These are phyloP conservation scores for Pyricularia sp. DNA, from an alignment of 2,329 filamentous ascomycete genomes.

Conservation along the genomic window DNA sequence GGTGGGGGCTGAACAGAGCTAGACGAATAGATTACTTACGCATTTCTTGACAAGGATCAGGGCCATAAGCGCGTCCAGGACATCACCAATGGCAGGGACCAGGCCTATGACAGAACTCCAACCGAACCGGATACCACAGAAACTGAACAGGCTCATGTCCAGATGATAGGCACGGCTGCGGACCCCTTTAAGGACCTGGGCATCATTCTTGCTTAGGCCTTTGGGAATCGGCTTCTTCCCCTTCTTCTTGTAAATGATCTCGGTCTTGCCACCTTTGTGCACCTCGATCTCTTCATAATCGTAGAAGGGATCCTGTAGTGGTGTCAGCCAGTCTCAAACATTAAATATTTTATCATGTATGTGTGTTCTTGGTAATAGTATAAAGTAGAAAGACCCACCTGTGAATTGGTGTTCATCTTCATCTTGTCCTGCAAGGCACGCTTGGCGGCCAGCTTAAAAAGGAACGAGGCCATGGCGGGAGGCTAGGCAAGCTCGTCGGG, in stretches of 20 bases:
- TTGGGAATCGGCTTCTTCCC: slow-evolving; percentile 75
- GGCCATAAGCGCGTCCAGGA: slow-evolving; percentile 63
- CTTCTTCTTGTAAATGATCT: slow-evolving; percentile 84
- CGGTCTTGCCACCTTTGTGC: slow-evolving; percentile 58
- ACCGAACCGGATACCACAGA: slow-evolving; percentile 75
- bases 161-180: slow-evolving; percentile 78
- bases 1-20: neutral
- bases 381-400: slow-evolving; percentile 9
- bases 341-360: neutral
- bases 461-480: slow-evolving; percentile 1
- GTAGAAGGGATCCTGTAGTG: slow-evolving; percentile 74
- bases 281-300: slow-evolving; percentile 73
- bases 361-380: neutral
- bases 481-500: neutral
- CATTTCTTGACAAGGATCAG: slow-evolving; percentile 67
- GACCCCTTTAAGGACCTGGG: slow-evolving; percentile 72
- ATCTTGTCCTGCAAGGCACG: slow-evolving; percentile 11
- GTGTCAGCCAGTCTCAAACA: neutral
- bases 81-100: slow-evolving; percentile 72
- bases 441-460: slow-evolving; percentile 11
- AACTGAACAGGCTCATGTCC: slow-evolving; percentile 75
- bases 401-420: slow-evolving; percentile 15
- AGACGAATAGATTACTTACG: slow-evolving; percentile 18
- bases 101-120: slow-evolving; percentile 83
- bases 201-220: slow-evolving; percentile 77